A percentile compares a stretch with the other conserved stretches of the same genome.
Conservation (phyloP, 1,139 yeast genomes). For the Chernovozyma sophiae-reginae region DNA sequence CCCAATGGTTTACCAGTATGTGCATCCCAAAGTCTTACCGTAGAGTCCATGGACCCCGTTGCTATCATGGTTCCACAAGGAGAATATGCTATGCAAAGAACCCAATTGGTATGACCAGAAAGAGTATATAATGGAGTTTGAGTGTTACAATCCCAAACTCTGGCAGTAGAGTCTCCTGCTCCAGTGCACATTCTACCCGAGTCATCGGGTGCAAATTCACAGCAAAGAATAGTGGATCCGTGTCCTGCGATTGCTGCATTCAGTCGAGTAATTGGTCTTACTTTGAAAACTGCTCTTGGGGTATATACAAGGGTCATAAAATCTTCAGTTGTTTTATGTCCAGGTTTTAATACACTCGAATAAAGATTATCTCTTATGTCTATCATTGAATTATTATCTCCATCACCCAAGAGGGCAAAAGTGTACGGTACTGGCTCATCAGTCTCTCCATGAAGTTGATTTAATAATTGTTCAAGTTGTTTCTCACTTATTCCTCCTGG, state of each 20-base stretch:
- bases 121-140: constrained; percentile 84
- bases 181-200: constrained; percentile 90
- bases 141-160: constrained; percentile 96
- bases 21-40: constrained; percentile 85
- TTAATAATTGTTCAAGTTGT: constrained; percentile 83
- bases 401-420: constrained; percentile 60
- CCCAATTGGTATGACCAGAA: constrained; percentile 90
- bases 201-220: constrained; percentile 90
- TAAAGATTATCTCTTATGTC: constrained; percentile 80
- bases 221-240: constrained; percentile 86
- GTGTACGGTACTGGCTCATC: constrained; percentile 92
- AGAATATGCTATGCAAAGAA: constrained; percentile 86
- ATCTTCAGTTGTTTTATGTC: constrained; percentile 87
- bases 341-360: constrained; percentile 78
- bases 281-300: constrained; percentile 93
- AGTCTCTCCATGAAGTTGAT: constrained; percentile 58
- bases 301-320: constrained; percentile 86
- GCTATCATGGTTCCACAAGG: constrained; percentile 91
- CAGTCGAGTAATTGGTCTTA: constrained; percentile 84
- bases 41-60: constrained; percentile 94
- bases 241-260: constrained; percentile 94
- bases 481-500: constrained; percentile 86
- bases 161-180: constrained; percentile 95
- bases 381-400: constrained; percentile 38
- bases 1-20: constrained; percentile 73